Base-by-base conservation (phyloP, 139 green algal genomes). In the Chlorella ohadii region DNA sequence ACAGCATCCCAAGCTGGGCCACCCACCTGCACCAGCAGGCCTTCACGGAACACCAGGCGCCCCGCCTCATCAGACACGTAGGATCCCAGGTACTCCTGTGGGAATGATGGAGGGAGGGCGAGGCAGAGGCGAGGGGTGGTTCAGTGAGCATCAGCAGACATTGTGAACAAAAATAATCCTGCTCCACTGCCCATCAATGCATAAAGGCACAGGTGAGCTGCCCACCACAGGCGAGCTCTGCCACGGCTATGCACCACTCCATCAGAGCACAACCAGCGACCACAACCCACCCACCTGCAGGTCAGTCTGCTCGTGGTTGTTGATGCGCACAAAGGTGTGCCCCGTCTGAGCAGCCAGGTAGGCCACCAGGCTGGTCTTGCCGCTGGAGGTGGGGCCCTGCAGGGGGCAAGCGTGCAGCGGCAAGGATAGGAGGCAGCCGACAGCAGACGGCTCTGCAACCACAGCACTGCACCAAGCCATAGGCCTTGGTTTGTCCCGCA, bases 251-350 rank as follows among this genome's bases (percentile, higher is more conserved):
- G n/a, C n/a, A n/a, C n/a, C n/a, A n/a, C n/a, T n/a, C n/a, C n/a
- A n/a, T n/a, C n/a, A n/a, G n/a, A n/a, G n/a, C n/a, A n/a, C n/a
- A n/a, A n/a, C n/a, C n/a, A n/a, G n/a, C n/a, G n/a, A n/a, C n/a
- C 28, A 9, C 19, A 31, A n/a, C 59, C 59, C 66, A n/a, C 25
- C 1, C 72, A 89, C 87, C 90, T 96, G 94, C 84, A 99, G 89
- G 90, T 99, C 97, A 2, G 97, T 99, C 79, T 98, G 93, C 86
- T 99, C 95, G 88, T 99, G 97, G 91, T 99, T 99, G 95, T 99
- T 99, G 91, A 99, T 99, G 86, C 97, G 94, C 51, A 99, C 91
- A 84, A 97, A 93, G 4, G 86, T 90, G 87, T 98, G 96, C 1
- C 97, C 97, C 27, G 97, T 99, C 82, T 93, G 90, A 15, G 90